Conservation (phyloP, 2,329 filamentous ascomycete genomes). For the Sclerotinia sclerotiorum region DNA sequence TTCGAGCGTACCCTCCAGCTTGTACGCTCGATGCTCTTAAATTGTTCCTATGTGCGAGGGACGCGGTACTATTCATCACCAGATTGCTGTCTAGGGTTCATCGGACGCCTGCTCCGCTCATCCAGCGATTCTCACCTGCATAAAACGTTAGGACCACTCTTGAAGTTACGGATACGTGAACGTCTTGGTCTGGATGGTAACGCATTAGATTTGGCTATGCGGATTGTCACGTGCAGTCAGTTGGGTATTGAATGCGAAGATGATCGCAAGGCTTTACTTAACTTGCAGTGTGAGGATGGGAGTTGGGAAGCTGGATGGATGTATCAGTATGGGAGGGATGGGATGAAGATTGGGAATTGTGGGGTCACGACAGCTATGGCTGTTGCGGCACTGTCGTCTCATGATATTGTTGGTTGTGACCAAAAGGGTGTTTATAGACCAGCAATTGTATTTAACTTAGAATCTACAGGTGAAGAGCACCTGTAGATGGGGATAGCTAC, state of each 20-base stretch:
- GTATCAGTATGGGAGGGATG: not conserved
- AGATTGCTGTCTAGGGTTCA: not conserved
- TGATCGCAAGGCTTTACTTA: not conserved
- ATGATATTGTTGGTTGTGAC: too few relatives aligned
- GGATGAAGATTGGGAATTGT: not conserved
- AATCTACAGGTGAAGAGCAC: too few relatives aligned
- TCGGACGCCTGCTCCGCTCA: not conserved
- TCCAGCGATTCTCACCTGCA: not conserved
- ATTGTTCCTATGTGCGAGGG: not conserved
- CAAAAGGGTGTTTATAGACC: too few relatives aligned
- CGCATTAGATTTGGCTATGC: not conserved
- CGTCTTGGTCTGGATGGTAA: not conserved
- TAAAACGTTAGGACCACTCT: not conserved
- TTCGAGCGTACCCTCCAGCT: not conserved
- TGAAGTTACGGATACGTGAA: not conserved
- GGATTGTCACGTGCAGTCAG: not conserved
- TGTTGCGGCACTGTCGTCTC: not conserved
- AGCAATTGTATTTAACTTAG: too few relatives aligned
- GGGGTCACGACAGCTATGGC: not conserved
- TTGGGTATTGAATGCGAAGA: not conserved
- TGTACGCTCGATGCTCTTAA: not conserved
- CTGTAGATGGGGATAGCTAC: too few relatives aligned
- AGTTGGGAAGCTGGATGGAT: not conserved
- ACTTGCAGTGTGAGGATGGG: not conserved
- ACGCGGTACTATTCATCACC: not conserved